Percentiles rank a stretch among this genome's conserved stretches.
phyloP scores from a whole-genome alignment of 108 stramenopile species.

The Hondaea fermentalgiana region DNA sequence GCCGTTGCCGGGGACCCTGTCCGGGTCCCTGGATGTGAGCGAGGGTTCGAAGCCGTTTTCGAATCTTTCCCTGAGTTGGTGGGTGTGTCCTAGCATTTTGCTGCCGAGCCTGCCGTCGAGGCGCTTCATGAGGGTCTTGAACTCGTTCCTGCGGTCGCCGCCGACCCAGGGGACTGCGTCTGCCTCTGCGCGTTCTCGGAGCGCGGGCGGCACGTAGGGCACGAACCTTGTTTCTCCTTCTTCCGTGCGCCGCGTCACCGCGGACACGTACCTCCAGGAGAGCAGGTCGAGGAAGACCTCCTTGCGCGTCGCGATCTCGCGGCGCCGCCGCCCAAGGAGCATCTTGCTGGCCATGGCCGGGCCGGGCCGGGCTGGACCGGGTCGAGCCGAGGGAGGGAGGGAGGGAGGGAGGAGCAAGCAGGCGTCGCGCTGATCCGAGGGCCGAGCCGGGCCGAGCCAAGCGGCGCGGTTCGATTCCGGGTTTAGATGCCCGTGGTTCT shows the following conservation, averaged over 20 bases:
- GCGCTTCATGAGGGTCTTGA: neutral
- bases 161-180: neutral
- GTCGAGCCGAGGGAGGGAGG: no score
- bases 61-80: neutral
- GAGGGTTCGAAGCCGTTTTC: neutral
- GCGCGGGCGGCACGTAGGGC: neutral
- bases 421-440: no score
- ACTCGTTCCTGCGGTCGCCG: neutral
- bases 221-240: neutral
- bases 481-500: no score
- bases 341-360: neutral
- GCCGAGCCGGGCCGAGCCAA: no score
- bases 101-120: neutral
- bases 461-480: no score
- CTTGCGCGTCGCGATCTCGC: conserved; percentile 1
- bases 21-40: neutral
- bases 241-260: neutral
- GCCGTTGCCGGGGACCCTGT: neutral
- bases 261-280: neutral
- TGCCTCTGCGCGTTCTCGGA: neutral
- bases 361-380: no score
- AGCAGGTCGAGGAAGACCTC: conserved; percentile 1
- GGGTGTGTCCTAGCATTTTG: neutral
- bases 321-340: neutral
- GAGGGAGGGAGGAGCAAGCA: no score